Conservation (phyloP, 495 filamentous ascomycete species). For the Tuber borchii region DNA sequence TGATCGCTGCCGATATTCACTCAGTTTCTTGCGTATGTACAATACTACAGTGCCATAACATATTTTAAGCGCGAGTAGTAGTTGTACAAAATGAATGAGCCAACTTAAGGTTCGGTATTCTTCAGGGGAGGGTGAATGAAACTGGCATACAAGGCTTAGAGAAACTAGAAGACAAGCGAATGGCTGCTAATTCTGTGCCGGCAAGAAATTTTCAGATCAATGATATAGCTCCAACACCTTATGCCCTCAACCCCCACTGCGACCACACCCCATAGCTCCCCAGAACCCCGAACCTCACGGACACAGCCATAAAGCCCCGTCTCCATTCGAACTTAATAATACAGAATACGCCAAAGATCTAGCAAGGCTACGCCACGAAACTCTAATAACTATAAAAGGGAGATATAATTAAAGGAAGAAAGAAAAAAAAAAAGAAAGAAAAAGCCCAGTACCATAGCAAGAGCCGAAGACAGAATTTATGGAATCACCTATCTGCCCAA, state of each 20-base stretch:
- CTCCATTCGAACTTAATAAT: conserved; percentile 1
- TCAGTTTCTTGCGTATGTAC: too few relatives aligned
- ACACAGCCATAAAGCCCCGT: not conserved
- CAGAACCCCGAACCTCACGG: not conserved
- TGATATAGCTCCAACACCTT: not conserved
- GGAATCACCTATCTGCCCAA: not conserved
- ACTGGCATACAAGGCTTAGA: not conserved
- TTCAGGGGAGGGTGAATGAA: not conserved
- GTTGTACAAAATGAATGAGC: not conserved
- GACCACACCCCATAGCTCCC: not conserved
- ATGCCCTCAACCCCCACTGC: not conserved
- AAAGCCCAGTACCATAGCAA: not conserved
- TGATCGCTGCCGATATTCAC: too few relatives aligned
- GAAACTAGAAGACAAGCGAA: not conserved
- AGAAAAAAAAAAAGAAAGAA: not conserved
- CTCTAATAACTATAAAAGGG: not conserved
- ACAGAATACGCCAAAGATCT: not conserved
- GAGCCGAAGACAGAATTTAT: not conserved
- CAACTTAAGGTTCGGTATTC: not conserved
- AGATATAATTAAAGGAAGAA: not conserved
- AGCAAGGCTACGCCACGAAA: not conserved
- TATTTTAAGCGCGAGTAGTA: too few relatives aligned
- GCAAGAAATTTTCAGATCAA: not conserved
- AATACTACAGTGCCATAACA: too few relatives aligned
- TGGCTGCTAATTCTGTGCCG: not conserved